Conservation (phyloP, 2,329 filamentous ascomycete genomes). For the Ceratocystiopsis sp. region DNA sequence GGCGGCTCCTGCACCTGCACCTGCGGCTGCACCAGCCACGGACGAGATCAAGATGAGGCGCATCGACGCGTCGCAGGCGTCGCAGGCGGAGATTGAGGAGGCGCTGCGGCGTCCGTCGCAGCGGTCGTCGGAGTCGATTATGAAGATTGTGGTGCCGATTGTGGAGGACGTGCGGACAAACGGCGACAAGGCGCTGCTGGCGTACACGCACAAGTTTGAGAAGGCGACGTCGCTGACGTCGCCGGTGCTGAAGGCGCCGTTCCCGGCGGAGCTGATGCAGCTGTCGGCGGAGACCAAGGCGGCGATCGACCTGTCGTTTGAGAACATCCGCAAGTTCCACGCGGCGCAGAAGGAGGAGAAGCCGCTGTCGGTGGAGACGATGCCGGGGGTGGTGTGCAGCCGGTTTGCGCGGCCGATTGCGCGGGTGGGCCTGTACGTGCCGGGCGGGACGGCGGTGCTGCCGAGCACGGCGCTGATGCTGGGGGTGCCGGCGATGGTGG, state of each 20-base stretch:
- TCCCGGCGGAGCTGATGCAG: slow-evolving; percentile 71
- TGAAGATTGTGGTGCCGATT: slow-evolving; percentile 81
- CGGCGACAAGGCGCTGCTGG: slow-evolving; percentile 75
- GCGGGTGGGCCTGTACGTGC: slow-evolving; percentile 88
- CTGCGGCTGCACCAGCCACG: slow-evolving; percentile 15
- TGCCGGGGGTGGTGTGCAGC: slow-evolving; percentile 91
- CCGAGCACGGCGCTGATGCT: slow-evolving; percentile 96
- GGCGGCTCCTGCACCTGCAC: slow-evolving; percentile 13
- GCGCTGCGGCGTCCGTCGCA: slow-evolving; percentile 81
- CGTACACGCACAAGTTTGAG: slow-evolving; percentile 96
- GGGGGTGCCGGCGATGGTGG: slow-evolving; percentile 92
- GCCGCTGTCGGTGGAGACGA: slow-evolving; percentile 77
- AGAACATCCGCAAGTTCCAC: slow-evolving; percentile 92
- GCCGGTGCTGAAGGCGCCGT: slow-evolving; percentile 78
- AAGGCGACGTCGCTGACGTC: slow-evolving; percentile 83
- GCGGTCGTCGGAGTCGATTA: slow-evolving; percentile 83
- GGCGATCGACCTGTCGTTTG: slow-evolving; percentile 86
- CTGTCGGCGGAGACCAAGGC: slow-evolving; percentile 67
- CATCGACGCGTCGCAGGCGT: slow-evolving; percentile 49
- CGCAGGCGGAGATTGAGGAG: slow-evolving; percentile 48
- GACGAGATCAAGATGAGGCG: slow-evolving; percentile 67
- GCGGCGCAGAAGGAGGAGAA: slow-evolving; percentile 75
- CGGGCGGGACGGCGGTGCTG: slow-evolving; percentile 90
- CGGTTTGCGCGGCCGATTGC: slow-evolving; percentile 88
- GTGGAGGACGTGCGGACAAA: slow-evolving; percentile 70